A percentile compares a stretch with the other conserved stretches of the same genome.
These are phyloP conservation scores for Malus fusca DNA, from an alignment of 306 rosid genomes.

Conservation along the genomic window DNA sequence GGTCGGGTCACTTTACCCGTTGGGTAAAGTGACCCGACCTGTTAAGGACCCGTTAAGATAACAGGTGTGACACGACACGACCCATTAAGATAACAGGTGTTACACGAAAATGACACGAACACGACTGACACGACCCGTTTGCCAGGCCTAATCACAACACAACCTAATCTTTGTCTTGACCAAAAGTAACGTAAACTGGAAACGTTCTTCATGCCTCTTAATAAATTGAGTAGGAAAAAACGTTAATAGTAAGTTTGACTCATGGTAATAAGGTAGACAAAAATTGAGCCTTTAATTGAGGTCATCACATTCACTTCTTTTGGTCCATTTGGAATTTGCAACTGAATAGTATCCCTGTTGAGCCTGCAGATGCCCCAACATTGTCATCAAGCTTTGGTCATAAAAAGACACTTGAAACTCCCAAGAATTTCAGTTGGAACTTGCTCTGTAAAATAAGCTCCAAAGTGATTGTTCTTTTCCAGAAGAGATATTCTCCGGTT, in stretches of 20 bases:
- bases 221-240: neutral
- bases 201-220: neutral
- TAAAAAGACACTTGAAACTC: conserved; percentile 38
- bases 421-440: conserved; percentile 6
- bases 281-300: neutral
- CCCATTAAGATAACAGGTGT: no score
- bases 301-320: neutral
- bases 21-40: no score
- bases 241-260: neutral
- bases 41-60: no score
- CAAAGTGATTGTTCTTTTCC: neutral
- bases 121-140: no score
- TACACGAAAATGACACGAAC: no score
- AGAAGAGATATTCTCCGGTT: no score
- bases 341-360: neutral
- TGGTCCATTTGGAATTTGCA: neutral
- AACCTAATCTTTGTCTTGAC: neutral
- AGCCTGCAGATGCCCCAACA: conserved; percentile 20
- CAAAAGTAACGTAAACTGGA: neutral
- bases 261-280: neutral
- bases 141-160: no score
- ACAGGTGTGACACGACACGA: no score
- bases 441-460: neutral
- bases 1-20: no score
- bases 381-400: conserved; percentile 27